Conservation (phyloP, 179 eudicot species). For the Spinacia oleracea region DNA sequence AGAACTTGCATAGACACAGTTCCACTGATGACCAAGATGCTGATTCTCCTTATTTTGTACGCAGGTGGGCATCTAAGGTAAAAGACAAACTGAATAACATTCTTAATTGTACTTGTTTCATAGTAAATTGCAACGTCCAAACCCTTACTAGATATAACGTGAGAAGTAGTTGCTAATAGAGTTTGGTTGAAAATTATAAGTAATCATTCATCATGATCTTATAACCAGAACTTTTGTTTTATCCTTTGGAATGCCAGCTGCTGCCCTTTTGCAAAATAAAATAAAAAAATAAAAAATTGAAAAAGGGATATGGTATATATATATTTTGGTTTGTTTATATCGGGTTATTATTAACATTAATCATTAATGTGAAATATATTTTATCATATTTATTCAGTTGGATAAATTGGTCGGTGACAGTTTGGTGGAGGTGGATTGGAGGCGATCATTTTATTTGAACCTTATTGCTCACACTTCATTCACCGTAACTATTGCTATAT, state of each 20-base stretch:
- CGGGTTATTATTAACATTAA: not conserved
- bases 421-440: slow-evolving; percentile 77
- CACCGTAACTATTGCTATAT: slow-evolving; percentile 94
- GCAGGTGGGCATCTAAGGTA: slow-evolving; percentile 99
- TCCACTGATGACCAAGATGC: slow-evolving; percentile 50
- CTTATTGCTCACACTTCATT: slow-evolving; percentile 90
- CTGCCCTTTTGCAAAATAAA: not conserved
- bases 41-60: slow-evolving; percentile 85
- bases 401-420: slow-evolving; percentile 65
- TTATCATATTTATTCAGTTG: slow-evolving; percentile 46
- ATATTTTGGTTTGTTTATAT: not conserved
- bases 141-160: not conserved
- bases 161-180: not conserved
- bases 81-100: slow-evolving; percentile 26
- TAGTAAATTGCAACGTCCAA: not conserved
- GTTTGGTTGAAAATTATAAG: slow-evolving; percentile 1
- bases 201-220: not conserved
- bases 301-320: not conserved
- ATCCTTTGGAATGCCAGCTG: not conserved
- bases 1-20: slow-evolving; percentile 44
- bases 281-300: not conserved
- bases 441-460: slow-evolving; percentile 90
- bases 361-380: not conserved
- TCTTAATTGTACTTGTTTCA: slow-evolving; percentile 8
- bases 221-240: not conserved